phyloP scores from a whole-genome alignment of 2,329 filamentous ascomycete species.

The Blastomyces percursus region DNA sequence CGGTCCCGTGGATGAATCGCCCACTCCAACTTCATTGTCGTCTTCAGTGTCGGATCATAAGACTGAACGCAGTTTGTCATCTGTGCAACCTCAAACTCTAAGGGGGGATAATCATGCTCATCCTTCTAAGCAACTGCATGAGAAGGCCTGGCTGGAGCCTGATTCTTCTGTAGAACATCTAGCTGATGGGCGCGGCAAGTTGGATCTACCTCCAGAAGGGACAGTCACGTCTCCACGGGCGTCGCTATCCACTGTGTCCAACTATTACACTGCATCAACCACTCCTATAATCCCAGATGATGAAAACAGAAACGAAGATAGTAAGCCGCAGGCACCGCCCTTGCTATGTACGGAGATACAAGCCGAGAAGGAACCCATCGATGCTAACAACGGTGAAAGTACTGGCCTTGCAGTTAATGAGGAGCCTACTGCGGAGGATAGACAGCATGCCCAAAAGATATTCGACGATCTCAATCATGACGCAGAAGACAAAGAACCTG shows the following conservation, averaged over 20 bases:
- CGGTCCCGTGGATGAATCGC: neutral
- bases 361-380: constrained; percentile 13
- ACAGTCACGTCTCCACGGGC: constrained; percentile 22
- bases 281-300: constrained; percentile 29
- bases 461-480: constrained; percentile 70
- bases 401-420: constrained; percentile 11
- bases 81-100: neutral
- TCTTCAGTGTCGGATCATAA: constrained; percentile 1
- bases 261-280: constrained; percentile 36
- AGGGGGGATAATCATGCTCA: neutral
- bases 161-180: constrained; percentile 19
- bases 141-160: constrained; percentile 14
- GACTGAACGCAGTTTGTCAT: neutral
- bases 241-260: constrained; percentile 31
- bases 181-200: constrained; percentile 17
- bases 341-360: constrained; percentile 9
- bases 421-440: constrained; percentile 52
- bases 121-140: neutral
- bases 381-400: neutral
- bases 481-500: constrained; percentile 61
- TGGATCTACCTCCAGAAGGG: constrained; percentile 19
- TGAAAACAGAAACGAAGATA: constrained; percentile 15
- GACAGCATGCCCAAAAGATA: constrained; percentile 67
- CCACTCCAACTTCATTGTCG: neutral
- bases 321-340: constrained; percentile 10